Base-by-base conservation (phyloP, 805 yeast species). In the Candida tammaniensis region DNA sequence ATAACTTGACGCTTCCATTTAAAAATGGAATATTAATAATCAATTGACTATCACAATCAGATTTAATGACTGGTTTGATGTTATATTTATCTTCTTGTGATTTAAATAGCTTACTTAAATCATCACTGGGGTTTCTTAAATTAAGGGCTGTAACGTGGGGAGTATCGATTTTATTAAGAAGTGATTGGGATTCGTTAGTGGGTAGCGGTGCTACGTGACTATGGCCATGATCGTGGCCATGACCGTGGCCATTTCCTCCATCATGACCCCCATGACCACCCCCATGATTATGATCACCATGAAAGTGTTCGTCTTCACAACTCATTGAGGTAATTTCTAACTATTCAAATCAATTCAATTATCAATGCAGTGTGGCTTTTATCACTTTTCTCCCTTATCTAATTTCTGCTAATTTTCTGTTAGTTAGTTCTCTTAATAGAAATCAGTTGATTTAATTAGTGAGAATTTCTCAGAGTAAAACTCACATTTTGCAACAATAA, bases 11-110 rank as follows among this genome's bases (percentile, higher is more conserved):
- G 16, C 74, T 63, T 1, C 83, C 84, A 9, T 82, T 78, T 24
- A 63, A 39, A 49, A 91, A 91, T 18, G 96, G 97, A 18, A 91
- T 74, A 34, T 77, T 74, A 20, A 91, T 46, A 20, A 89, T 73
- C 46, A 89, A 44, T 54, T 91, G 96, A 39, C 81, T 76, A 51
- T 91, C 98, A 2, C 84, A 78, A 54, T 89, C 96, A 1, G 85
- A 76, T 57, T 76, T 79, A 52, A 63, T 59, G 11, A 64, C 55
- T 43, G 63, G 78, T 40, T 41, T 66, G 7, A 75, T 44, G n/a
- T 65, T 56, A 41, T 74, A 77, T 47, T 74, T 74, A 5, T 68
- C 63, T 1, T 68, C 73, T 30, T 66, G 57, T 2, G 65, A 47
- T 44, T 80, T 81, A 55, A 89, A 74, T 14, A 87, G 61, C 33